phyloP scores from a whole-genome alignment of 2,329 filamentous ascomycete genomes.

The Cladosporium sp. region DNA sequence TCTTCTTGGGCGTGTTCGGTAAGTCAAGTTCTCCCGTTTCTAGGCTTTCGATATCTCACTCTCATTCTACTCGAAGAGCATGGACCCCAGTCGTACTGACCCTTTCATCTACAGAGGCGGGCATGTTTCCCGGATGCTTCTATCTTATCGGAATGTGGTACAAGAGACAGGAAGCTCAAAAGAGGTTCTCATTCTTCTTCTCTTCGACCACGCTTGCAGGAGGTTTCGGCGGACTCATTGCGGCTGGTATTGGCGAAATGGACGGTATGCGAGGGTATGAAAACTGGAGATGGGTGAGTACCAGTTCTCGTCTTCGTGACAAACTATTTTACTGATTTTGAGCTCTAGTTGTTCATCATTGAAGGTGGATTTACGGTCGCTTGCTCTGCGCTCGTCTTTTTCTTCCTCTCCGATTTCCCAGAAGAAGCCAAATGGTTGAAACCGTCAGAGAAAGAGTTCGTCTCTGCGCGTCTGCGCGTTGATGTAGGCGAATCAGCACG shows the following conservation, averaged over 20 bases:
- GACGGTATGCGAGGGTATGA: conserved; percentile 62
- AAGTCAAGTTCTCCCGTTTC: no score
- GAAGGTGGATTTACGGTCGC: conserved; percentile 48
- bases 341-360: conserved; percentile 65
- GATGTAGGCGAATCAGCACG: conserved; percentile 46
- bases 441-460: conserved; percentile 43
- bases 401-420: conserved; percentile 46
- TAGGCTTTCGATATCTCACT: no score
- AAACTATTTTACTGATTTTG: no score
- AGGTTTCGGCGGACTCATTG: conserved; percentile 81
- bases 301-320: background rate
- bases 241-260: conserved; percentile 87
- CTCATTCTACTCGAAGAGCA: no score
- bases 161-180: conserved; percentile 78
- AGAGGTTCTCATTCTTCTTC: conserved; percentile 93
- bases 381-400: conserved; percentile 36
- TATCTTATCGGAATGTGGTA: conserved; percentile 90
- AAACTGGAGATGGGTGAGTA: conserved; percentile 65
- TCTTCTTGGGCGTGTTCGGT: conserved; percentile 68
- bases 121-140: conserved; percentile 62
- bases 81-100: no score
- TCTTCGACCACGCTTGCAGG: conserved; percentile 73
- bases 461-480: conserved; percentile 42
- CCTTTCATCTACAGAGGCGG: conserved; percentile 27
- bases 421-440: conserved; percentile 47